A percentile compares a stretch with the other conserved stretches of the same genome.
Evolutionary conservation across 345 rosid species (phyloP).

Genomic region (Isatis tinctoria): DNA sequence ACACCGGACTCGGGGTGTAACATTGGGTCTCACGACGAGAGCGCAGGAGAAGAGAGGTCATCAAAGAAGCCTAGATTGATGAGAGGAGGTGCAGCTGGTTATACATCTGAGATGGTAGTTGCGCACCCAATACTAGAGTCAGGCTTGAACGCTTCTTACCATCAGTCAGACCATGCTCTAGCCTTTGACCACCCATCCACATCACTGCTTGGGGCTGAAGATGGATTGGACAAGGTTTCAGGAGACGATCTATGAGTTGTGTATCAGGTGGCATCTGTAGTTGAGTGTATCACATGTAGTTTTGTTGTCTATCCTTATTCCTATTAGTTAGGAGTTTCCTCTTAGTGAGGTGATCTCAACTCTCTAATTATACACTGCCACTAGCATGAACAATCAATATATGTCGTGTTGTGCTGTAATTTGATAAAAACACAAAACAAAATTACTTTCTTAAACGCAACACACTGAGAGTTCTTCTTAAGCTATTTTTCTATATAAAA

Average conservation of each 20-base stretch:
- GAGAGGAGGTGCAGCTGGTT: slow-evolving; percentile 36
- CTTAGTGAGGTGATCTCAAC: slow-evolving; percentile 19
- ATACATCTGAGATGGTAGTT: slow-evolving; percentile 49
- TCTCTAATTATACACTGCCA: slow-evolving; percentile 24
- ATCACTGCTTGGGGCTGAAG: slow-evolving; percentile 39
- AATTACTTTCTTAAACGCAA: not conserved
- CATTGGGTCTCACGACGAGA: slow-evolving; percentile 50
- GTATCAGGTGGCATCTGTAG: slow-evolving; percentile 23
- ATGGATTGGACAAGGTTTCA: slow-evolving; percentile 50
- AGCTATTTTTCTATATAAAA: not conserved
- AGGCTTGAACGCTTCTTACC: slow-evolving; percentile 59
- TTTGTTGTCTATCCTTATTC: slow-evolving; percentile 18
- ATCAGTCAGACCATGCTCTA: slow-evolving; percentile 44
- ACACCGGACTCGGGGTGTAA: slow-evolving; percentile 87
- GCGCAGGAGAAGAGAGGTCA: slow-evolving; percentile 58
- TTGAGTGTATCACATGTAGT: slow-evolving; percentile 27
- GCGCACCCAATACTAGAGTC: slow-evolving; percentile 76
- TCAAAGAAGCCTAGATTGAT: slow-evolving; percentile 64
- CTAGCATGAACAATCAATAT: slow-evolving; percentile 25
- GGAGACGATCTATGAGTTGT: slow-evolving; percentile 38
- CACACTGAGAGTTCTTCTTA: not conserved
- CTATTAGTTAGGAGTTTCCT: slow-evolving; percentile 27
- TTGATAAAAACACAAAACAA: slow-evolving; percentile 17
- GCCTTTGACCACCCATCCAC: slow-evolving; percentile 55
- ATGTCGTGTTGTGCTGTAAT: slow-evolving; percentile 19